These are phyloP conservation scores for Trametes punicea DNA, from an alignment of 768 basidiomycete genomes.

Conservation along the genomic window DNA sequence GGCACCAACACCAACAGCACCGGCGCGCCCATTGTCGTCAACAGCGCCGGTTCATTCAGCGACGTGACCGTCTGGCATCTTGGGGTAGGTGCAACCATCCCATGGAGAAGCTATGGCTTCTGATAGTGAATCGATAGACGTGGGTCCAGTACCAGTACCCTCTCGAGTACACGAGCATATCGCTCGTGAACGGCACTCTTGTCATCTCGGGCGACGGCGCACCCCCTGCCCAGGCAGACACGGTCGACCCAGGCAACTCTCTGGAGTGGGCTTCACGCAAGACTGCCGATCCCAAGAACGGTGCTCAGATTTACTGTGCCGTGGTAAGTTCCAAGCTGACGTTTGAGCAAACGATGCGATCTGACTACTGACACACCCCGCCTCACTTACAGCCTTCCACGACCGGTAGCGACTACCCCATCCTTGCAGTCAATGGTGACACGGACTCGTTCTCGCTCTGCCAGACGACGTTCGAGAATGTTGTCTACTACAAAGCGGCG, in stretches of 20 bases:
- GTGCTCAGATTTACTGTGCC: slow-evolving; percentile 37
- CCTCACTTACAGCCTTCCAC: slow-evolving; percentile 10
- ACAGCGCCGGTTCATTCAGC: slow-evolving; percentile 29
- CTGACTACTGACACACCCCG: slow-evolving; percentile 15
- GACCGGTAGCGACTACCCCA: slow-evolving; percentile 12
- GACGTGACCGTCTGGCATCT: slow-evolving; percentile 42
- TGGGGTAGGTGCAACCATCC: slow-evolving; percentile 35
- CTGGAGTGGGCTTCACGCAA: slow-evolving; percentile 39
- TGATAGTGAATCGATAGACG: background rate
- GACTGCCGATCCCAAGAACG: slow-evolving; percentile 23
- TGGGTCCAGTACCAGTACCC: slow-evolving; percentile 34
- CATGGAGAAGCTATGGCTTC: background rate
- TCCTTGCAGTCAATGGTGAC: slow-evolving; percentile 23
- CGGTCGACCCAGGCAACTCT: slow-evolving; percentile 29
- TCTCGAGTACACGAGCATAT: slow-evolving; percentile 42
- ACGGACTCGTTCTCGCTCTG: slow-evolving; percentile 22
- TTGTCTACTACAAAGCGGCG: slow-evolving; percentile 25
- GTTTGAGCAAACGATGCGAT: background rate
- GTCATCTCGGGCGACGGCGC: slow-evolving; percentile 32
- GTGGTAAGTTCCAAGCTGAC: slow-evolving; percentile 23
- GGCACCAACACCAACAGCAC: slow-evolving; percentile 41
- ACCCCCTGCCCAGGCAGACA: slow-evolving; percentile 37
- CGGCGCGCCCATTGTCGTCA: slow-evolving; percentile 45
- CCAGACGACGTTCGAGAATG: slow-evolving; percentile 9
- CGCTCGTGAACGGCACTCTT: slow-evolving; percentile 37